Percentiles rank a stretch among this genome's conserved stretches.
Conservation (phyloP, 805 yeast species). For the Kodamaea jinghongensis region DNA sequence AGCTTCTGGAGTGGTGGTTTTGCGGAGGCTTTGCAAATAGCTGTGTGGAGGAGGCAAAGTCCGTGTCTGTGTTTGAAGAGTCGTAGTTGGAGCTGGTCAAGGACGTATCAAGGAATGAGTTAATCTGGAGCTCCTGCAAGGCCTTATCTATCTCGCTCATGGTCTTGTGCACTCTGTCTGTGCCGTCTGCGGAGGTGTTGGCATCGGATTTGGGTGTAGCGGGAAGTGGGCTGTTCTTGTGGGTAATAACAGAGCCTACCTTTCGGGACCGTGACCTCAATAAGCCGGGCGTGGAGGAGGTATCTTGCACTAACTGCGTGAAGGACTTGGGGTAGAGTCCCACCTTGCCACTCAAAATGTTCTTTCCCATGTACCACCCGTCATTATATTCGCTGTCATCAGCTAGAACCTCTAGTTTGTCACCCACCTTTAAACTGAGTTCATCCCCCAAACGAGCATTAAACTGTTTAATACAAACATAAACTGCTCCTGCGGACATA, state of each 20-base stretch:
- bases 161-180: conserved; percentile 45
- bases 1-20: conserved; percentile 8
- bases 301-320: conserved; percentile 50
- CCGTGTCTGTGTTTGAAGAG: neutral
- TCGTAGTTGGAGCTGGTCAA: conserved; percentile 2
- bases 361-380: conserved; percentile 95
- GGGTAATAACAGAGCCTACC: conserved; percentile 19
- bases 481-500: conserved; percentile 27
- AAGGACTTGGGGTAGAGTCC: conserved; percentile 92
- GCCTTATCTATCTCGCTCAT: conserved; percentile 74
- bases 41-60: neutral
- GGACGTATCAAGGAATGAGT: conserved; percentile 11
- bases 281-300: conserved; percentile 21
- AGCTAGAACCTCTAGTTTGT: conserved; percentile 81
- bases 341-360: conserved; percentile 64
- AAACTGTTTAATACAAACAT: conserved; percentile 78
- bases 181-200: conserved; percentile 8
- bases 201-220: conserved; percentile 5
- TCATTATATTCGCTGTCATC: conserved; percentile 93
- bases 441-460: conserved; percentile 88
- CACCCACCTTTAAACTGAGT: conserved; percentile 75
- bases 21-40: neutral
- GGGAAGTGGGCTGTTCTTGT: conserved; percentile 12
- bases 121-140: conserved; percentile 54
- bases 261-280: conserved; percentile 55